Evolutionary conservation across 176 grass and related monocot genomes (phyloP).

Genomic region (Aegilops speltoides): DNA sequence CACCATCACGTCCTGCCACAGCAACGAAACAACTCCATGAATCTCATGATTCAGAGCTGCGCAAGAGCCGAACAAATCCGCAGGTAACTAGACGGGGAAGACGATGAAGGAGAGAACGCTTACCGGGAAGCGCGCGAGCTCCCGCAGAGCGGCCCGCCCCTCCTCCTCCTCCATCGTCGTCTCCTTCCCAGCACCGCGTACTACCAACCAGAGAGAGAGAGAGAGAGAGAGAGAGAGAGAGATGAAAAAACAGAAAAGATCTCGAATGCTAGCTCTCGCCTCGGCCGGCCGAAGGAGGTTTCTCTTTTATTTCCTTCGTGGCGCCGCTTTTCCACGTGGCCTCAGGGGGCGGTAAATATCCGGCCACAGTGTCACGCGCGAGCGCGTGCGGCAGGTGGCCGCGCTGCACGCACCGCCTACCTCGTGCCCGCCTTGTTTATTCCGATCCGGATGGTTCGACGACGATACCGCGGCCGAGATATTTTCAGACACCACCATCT

Average conservation of each 20-base stretch:
- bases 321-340: conserved; percentile 77
- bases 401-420: conserved; percentile 27
- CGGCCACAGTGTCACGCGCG: background rate
- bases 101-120: background rate
- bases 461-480: background rate
- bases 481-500: conserved; percentile 13
- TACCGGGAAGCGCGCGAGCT: conserved; percentile 40
- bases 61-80: background rate
- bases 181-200: background rate
- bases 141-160: conserved; percentile 14
- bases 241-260: background rate
- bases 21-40: conserved; percentile 29
- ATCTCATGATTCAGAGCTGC: background rate
- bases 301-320: conserved; percentile 55
- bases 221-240: background rate
- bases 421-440: background rate
- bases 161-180: conserved; percentile 32
- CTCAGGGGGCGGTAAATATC: conserved; percentile 22
- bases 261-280: background rate
- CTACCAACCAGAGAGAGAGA: background rate
- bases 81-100: background rate
- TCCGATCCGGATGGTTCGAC: background rate
- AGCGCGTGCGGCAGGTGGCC: background rate
- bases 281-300: background rate
- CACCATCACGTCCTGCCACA: conserved; percentile 39